Evolutionary conservation across 2,329 filamentous ascomycete species (phyloP).

Genomic region (Cytospora piceicola): DNA sequence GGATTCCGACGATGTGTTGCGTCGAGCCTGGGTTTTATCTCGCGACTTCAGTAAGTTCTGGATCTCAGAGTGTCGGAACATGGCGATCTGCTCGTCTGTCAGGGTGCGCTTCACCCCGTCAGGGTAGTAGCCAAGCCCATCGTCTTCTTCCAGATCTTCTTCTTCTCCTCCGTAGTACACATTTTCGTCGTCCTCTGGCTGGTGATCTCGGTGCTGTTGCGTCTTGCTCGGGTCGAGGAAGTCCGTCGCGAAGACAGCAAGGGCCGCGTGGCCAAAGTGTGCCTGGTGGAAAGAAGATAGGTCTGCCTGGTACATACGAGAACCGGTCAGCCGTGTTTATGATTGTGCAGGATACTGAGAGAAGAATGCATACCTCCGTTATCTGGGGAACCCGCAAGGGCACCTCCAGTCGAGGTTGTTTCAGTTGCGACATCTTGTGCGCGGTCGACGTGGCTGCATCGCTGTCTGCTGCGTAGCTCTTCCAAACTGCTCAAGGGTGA

Average conservation of each 20-base stretch:
- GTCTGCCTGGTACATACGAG: constrained; percentile 54
- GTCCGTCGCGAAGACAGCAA: constrained; percentile 50
- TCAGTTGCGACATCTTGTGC: constrained; percentile 26
- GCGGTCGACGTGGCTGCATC: constrained; percentile 9
- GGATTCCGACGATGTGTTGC: constrained; percentile 10
- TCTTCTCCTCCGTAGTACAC: constrained; percentile 46
- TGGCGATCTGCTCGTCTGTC: constrained; percentile 87
- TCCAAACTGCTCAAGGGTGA: constrained; percentile 13
- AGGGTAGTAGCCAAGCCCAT: constrained; percentile 78
- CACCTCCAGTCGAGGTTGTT: constrained; percentile 10
- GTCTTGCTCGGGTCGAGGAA: constrained; percentile 46
- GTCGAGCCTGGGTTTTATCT: constrained; percentile 38
- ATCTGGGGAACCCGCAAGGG: constrained; percentile 41
- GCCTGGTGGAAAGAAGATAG: constrained; percentile 59
- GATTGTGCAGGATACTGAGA: not conserved
- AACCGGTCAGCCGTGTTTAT: constrained; percentile 21
- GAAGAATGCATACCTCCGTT: constrained; percentile 41
- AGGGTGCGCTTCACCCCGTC: constrained; percentile 88
- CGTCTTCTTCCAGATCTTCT: constrained; percentile 58
- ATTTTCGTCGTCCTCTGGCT: constrained; percentile 38
- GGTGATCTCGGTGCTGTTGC: constrained; percentile 33
- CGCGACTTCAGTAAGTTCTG: constrained; percentile 66
- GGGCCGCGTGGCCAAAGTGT: constrained; percentile 59
- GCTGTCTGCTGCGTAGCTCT: not conserved
- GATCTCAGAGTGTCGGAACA: constrained; percentile 88